These are phyloP conservation scores for Pseudonitzschia pungens DNA, from an alignment of 108 stramenopile species.

Conservation along the genomic window DNA sequence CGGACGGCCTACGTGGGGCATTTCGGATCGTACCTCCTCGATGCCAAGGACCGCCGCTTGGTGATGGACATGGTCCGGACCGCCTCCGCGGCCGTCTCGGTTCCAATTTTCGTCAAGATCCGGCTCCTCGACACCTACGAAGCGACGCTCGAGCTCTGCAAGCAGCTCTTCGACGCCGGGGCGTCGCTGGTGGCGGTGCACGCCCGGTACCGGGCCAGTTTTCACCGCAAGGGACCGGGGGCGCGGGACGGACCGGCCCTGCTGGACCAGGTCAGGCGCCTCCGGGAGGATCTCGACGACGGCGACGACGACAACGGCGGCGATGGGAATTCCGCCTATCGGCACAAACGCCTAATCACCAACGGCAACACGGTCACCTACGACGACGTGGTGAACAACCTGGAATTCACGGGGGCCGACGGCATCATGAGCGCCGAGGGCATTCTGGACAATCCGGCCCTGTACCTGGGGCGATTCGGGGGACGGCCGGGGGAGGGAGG, in stretches of 20 bases:
- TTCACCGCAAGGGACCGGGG: constrained; percentile 78
- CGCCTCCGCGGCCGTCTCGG: constrained; percentile 46
- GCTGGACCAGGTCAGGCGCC: constrained; percentile 75
- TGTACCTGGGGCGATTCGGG: constrained; percentile 67
- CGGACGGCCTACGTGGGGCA: constrained; percentile 91
- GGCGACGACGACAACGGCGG: not conserved
- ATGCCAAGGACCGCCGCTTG: constrained; percentile 68
- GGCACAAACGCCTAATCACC: constrained; percentile 54
- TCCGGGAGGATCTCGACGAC: constrained; percentile 22
- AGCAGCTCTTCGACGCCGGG: constrained; percentile 79
- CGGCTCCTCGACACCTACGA: constrained; percentile 82
- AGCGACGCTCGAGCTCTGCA: constrained; percentile 72
- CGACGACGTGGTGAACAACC: constrained; percentile 73
- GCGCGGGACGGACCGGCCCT: constrained; percentile 91
- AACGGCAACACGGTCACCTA: constrained; percentile 90
- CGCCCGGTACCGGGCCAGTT: constrained; percentile 83
- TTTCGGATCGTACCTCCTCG: constrained; percentile 88
- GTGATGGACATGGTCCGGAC: constrained; percentile 73
- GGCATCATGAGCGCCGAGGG: constrained; percentile 95
- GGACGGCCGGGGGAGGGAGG: not conserved
- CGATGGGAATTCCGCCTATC: constrained; percentile 22
- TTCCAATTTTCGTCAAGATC: constrained; percentile 91
- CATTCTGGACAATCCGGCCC: constrained; percentile 88
- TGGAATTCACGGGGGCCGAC: constrained; percentile 69
- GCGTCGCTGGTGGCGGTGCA: constrained; percentile 90